A percentile compares a stretch with the other conserved stretches of the same genome.
Conservation (phyloP, 257 asterid species). For the Thymus mandschuricus region DNA sequence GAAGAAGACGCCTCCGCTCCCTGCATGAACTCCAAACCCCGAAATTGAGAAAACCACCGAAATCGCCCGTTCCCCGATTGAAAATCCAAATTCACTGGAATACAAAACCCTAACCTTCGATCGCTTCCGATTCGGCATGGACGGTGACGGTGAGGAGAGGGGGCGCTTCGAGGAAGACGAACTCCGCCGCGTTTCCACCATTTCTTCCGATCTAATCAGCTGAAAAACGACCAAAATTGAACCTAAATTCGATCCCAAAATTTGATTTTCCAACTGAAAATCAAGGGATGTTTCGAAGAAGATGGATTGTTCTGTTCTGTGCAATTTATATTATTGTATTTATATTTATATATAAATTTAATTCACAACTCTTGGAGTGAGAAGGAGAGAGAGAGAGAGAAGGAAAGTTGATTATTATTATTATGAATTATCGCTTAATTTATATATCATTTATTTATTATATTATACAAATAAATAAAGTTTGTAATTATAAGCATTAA, state of each 20-base stretch:
- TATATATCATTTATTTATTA: too few species aligned
- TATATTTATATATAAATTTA: not conserved
- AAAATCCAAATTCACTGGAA: slow-evolving; percentile 15
- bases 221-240: not conserved
- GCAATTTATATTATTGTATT: too few species aligned
- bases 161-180: slow-evolving; percentile 87
- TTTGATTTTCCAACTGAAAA: slow-evolving; percentile 34
- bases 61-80: not conserved
- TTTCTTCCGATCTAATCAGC: slow-evolving; percentile 40
- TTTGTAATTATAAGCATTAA: too few species aligned
- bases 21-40: slow-evolving; percentile 48
- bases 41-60: slow-evolving; percentile 29
- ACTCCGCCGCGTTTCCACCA: slow-evolving; percentile 94
- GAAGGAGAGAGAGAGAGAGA: slow-evolving; percentile 22
- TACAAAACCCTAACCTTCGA: slow-evolving; percentile 74
- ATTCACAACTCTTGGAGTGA: not conserved
- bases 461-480: too few species aligned
- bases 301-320: not conserved
- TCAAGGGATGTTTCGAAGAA: slow-evolving; percentile 22
- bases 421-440: slow-evolving; percentile 37
- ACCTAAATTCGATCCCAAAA: slow-evolving; percentile 30
- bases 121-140: slow-evolving; percentile 74
- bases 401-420: slow-evolving; percentile 27
- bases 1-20: slow-evolving; percentile 78
- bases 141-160: slow-evolving; percentile 66